Base-by-base conservation (phyloP, 257 asterid genomes). In the Plantago major region DNA sequence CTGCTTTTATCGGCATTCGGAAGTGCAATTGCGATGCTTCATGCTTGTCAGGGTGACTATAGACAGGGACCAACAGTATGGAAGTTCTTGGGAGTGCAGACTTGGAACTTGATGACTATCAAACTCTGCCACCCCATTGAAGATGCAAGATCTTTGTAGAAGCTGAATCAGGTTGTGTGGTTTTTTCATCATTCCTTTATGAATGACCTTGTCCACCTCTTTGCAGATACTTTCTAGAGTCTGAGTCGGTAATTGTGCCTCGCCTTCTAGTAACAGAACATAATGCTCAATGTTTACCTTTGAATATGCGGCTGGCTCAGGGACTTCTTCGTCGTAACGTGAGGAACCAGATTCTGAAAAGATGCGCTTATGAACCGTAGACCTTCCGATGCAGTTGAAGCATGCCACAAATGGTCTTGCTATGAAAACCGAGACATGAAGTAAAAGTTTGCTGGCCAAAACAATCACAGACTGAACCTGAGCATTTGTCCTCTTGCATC, bases 61-160 rank as follows among this genome's bases (percentile, higher is more conserved):
- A 19, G 79, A 70, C 45, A 81, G 59, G 47, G 81, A 70, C 88
- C 92, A 84, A 73, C 80, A 78, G 52, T 71, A 58, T 7, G 81
- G 75, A 26, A 74, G 83, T 42, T 78, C 77, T 46, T 58, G 62
- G 13, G 84, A 64, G 49, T 70, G 73, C 55, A 76, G 75, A 48
- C 61, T 53, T 13, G 75, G 78, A 60, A 72, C 76, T 49, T 74
- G 71, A 46, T 58, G 19, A 18, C 60, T 55, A 18, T 73, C 75
- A 3, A 84, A 67, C 60, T 74, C 81, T 52, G 33, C 43, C 60
- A 72, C 60, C 51, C 74, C 71, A 42, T 45, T 55, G 63, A 76
- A 76, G 61, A 57, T 71, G 57, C 73, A 53, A 9, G 61, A 18
- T 37, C 64, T 73, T 30, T 62, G 64, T 16, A 81, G 46, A 11